Percentiles rank a stretch among this genome's conserved stretches.
phyloP scores from a whole-genome alignment of 768 basidiomycete species.

The Gyrodon lividus region DNA sequence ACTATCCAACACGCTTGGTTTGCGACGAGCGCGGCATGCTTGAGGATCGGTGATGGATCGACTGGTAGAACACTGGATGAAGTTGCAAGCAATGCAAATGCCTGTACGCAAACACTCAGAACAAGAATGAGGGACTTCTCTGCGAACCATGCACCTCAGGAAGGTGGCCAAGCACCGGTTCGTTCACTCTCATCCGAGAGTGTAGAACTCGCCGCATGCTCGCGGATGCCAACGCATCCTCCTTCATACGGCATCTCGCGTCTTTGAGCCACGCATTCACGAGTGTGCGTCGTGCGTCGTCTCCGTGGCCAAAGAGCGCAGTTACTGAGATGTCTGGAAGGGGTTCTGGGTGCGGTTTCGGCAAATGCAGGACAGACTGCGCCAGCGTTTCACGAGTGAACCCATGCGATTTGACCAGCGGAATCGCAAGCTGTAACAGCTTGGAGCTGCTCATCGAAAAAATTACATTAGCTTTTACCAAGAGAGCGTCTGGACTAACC shows the following conservation, averaged over 20 bases:
- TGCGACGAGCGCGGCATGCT: slow-evolving; percentile 61
- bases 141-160: slow-evolving; percentile 54
- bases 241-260: slow-evolving; percentile 53
- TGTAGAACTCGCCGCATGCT: slow-evolving; percentile 53
- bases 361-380: slow-evolving; percentile 56
- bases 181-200: slow-evolving; percentile 61
- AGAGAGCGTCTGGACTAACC: slow-evolving; percentile 8
- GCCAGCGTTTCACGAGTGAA: slow-evolving; percentile 74
- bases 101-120: slow-evolving; percentile 42
- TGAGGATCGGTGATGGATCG: slow-evolving; percentile 59
- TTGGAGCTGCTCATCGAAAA: slow-evolving; percentile 14
- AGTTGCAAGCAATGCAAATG: slow-evolving; percentile 66
- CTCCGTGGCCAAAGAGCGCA: slow-evolving; percentile 70
- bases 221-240: slow-evolving; percentile 11
- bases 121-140: not conserved
- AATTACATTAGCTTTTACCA: not conserved
- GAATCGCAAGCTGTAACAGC: slow-evolving; percentile 60
- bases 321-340: slow-evolving; percentile 71
- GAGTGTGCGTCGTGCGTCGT: slow-evolving; percentile 61
- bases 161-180: slow-evolving; percentile 60
- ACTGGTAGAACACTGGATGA: slow-evolving; percentile 49
- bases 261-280: slow-evolving; percentile 75
- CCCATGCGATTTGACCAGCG: slow-evolving; percentile 63
- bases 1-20: slow-evolving; percentile 66
- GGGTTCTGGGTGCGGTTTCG: slow-evolving; percentile 50